Conservation (phyloP, 129 eudicot species). For the Centrapalus pauciflorus region DNA sequence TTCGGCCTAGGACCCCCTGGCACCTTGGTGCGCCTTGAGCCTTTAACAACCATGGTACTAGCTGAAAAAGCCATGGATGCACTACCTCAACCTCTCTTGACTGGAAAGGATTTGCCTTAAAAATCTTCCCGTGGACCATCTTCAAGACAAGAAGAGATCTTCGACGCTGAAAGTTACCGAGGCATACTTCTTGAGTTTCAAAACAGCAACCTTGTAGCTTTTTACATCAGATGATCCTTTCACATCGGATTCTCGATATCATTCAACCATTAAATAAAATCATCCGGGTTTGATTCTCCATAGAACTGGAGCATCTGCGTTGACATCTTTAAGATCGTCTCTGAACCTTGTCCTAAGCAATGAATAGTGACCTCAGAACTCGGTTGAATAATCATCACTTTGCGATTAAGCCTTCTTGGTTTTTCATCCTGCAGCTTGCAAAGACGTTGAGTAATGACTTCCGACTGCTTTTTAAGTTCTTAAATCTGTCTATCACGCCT, state of each 20-base stretch:
- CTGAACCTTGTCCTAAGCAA: background rate
- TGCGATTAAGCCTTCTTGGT: background rate
- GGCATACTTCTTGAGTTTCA: constrained; percentile 2
- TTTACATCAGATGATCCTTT: constrained; percentile 1
- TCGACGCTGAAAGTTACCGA: too few relatives aligned
- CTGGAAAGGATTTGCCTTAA: too few relatives aligned
- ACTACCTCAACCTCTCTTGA: too few relatives aligned
- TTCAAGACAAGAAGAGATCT: too few relatives aligned
- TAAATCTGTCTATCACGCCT: background rate
- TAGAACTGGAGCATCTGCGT: background rate
- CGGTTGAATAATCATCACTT: background rate
- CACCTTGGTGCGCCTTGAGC: too few relatives aligned
- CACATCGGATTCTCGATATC: constrained; percentile 1
- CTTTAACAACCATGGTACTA: too few relatives aligned
- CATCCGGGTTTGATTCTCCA: background rate
- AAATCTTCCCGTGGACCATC: too few relatives aligned
- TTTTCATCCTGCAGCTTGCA: background rate
- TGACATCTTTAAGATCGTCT: background rate
- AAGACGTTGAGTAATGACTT: background rate
- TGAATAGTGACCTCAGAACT: background rate
- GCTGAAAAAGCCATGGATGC: too few relatives aligned
- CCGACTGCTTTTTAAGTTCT: background rate
- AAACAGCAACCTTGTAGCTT: background rate
- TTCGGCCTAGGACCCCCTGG: too few relatives aligned
- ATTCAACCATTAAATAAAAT: background rate